Percentiles rank a stretch among this genome's conserved stretches.
Conservation (phyloP, 192 early-diverging fungal species). For the Entomortierella parvispora region DNA sequence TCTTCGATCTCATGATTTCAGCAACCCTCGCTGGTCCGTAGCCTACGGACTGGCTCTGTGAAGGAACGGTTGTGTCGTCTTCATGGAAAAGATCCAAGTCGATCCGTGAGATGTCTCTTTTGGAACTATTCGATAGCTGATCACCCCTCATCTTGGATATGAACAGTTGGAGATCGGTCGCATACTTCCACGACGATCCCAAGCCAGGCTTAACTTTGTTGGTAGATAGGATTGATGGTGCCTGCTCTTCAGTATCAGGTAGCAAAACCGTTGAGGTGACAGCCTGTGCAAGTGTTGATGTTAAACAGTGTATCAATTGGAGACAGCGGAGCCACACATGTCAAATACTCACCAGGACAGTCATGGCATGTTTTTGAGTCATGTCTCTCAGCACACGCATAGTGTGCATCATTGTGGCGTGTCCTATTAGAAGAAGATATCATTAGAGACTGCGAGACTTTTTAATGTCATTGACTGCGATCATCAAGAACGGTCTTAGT, state of each 20-base stretch:
- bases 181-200: slow-evolving; percentile 29
- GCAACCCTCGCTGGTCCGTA: slow-evolving; percentile 9
- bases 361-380: slow-evolving; percentile 14
- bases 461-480: neutral
- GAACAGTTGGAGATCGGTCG: slow-evolving; percentile 34
- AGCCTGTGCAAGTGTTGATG: slow-evolving; percentile 3
- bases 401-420: slow-evolving; percentile 43
- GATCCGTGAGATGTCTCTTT: neutral
- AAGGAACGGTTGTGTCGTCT: neutral
- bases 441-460: neutral
- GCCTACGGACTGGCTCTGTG: neutral
- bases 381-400: slow-evolving; percentile 21
- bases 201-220: slow-evolving; percentile 25
- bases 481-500: too few species aligned
- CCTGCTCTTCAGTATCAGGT: slow-evolving; percentile 25
- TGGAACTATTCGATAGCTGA: neutral
- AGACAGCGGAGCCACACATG: neutral
- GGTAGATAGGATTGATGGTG: slow-evolving; percentile 31
- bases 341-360: slow-evolving; percentile 15
- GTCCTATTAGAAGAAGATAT: neutral
- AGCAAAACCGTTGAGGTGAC: slow-evolving; percentile 19
- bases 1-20: slow-evolving; percentile 33
- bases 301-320: neutral
- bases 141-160: slow-evolving; percentile 10
- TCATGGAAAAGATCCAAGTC: neutral